Evolutionary conservation across 2,329 filamentous ascomycete species (phyloP), one percentile per base, ranked within the genome.

Genomic region (Xylariomycetidae sp.): DNA sequence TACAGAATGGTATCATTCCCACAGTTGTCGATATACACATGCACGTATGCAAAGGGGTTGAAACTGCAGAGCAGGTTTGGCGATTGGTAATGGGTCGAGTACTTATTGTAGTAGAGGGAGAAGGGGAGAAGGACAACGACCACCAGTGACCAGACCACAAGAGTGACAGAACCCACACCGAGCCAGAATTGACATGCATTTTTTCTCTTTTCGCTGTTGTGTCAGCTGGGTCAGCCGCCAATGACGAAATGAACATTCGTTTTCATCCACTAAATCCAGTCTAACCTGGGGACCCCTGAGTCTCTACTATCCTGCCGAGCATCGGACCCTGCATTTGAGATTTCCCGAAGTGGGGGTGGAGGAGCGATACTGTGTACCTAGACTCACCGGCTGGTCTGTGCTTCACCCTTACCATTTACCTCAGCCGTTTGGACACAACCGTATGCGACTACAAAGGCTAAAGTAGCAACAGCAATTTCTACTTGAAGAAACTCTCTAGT

Each of bases 241-340:
- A 45, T 46, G 44, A 46, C 44, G 44, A 46, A 41, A 46, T 35
- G 41, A 34, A n/a, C n/a, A n/a, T n/a, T n/a, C n/a, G n/a, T n/a
- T n/a, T n/a, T n/a, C n/a, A n/a, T n/a, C n/a, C n/a, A n/a, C n/a
- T n/a, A n/a, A n/a, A n/a, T n/a, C n/a, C n/a, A n/a, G n/a, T n/a
- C n/a, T n/a, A n/a, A n/a, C n/a, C n/a, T n/a, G n/a, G 44, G 38
- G 34, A 39, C 31, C n/a, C 14, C 14, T 15, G 15, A 15, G 10
- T 30, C 38, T 40, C 41, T 33, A 40, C 31, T 39, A 33, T 39
- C 36, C 33, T 40, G 34, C 41, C 41, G 44, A 46, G 39, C 41
- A 44, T 46, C 44, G 41, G 44, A 46, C 44, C 44, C 44, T 46
- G 44, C 44, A 46, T 46, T 40, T 39, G 27, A 29, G 25, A 45